phyloP scores from a whole-genome alignment of 768 basidiomycete genomes.

The Boletus eberwhitei region DNA sequence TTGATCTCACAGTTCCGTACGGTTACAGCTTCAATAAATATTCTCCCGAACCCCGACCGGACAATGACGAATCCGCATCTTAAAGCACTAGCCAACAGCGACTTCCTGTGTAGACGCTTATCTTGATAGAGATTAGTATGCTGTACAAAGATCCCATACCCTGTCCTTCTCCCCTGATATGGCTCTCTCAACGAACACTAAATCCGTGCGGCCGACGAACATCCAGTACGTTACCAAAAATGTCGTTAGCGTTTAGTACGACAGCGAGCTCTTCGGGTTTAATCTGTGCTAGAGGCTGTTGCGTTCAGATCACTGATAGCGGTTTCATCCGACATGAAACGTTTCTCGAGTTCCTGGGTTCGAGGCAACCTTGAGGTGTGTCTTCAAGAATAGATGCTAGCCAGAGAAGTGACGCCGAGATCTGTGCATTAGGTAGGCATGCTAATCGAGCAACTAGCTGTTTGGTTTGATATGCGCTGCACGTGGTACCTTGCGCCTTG shows the following conservation, averaged over 20 bases:
- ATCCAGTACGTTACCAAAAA: conserved; percentile 38
- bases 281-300: conserved; percentile 25
- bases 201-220: conserved; percentile 31
- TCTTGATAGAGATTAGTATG: conserved; percentile 34
- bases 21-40: conserved; percentile 8
- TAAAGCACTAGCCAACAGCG: background rate
- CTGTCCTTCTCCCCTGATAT: conserved; percentile 33
- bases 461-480: background rate
- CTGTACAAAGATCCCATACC: conserved; percentile 38
- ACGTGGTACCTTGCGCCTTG: background rate
- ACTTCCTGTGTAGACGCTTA: conserved; percentile 3
- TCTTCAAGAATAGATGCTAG: background rate
- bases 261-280: conserved; percentile 25
- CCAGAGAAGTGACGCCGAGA: background rate
- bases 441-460: background rate
- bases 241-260: conserved; percentile 5
- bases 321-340: conserved; percentile 22
- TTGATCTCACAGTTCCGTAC: conserved; percentile 36
- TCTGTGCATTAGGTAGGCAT: background rate
- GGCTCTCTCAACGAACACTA: conserved; percentile 35
- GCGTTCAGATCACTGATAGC: conserved; percentile 31
- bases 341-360: conserved; percentile 20
- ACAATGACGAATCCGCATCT: conserved; percentile 7
- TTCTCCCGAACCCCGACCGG: conserved; percentile 31
- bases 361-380: conserved; percentile 16